Evolutionary conservation across 331 rosid genomes (phyloP), one percentile per base, ranked within the genome.

Genomic region (Malus hybrid): DNA sequence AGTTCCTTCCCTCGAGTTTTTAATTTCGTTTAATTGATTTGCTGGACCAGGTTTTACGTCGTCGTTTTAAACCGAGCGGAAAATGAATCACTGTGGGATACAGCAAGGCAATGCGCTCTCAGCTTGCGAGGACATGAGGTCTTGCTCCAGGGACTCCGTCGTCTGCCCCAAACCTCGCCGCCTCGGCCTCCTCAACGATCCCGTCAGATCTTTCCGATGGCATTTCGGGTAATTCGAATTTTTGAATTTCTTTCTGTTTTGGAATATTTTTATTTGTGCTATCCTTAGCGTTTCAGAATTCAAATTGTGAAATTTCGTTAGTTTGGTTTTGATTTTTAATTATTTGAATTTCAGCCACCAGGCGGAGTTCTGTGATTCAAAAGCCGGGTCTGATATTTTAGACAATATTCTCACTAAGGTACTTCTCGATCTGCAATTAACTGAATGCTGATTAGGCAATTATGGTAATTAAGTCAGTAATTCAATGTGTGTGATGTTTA

Each of bases 91-190:
- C 82, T 84, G 83, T 67, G 85, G 74, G 72, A 71, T 89, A 76
- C 93, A 80, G 72, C 93, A 83, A 78, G 89, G 78, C 91, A 87
- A 79, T 90, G 87, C 84, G 55, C 87, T 85, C 80, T 85, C 96
- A 31, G 78, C 84, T 11, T 76, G 72, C 44, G 93, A 93, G 44
- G 92, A 88, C 80, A 83, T 87, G 77, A 75, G 76, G 66, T 61
- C 46, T 76, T 55, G 19, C 33, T 63, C 81, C 32, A 79, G 80
- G 61, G 88, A 88, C 28, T 56, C 69, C 20, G 78, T 94, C 29
- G 84, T 92, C 70, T 95, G 99, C 27, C 99, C 99, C 60, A 92
- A 92, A 76, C 97, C 99, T 9, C 99, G 99, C 75, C 99, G 96
- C 44, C 73, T 79, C 22, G 87, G 89, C 70, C 80, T 88, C 67